phyloP scores from a whole-genome alignment of 371 early-diverging fungal genomes.

The Chytridiales sp. region DNA sequence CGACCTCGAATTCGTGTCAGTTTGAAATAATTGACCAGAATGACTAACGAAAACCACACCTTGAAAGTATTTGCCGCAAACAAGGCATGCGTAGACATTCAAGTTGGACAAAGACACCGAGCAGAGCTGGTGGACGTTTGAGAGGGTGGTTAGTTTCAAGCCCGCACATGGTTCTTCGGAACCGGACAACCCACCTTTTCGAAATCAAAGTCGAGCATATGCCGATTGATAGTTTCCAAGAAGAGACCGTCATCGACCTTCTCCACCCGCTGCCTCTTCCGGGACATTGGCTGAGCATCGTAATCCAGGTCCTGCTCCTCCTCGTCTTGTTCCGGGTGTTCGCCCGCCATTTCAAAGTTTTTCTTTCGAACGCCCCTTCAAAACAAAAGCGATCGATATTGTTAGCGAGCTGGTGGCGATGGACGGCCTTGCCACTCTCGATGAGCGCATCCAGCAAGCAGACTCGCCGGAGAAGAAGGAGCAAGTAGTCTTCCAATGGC shows the following conservation, averaged over 20 bases:
- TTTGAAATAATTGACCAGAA: neutral
- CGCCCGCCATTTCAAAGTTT: no score
- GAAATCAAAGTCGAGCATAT: conserved; percentile 95
- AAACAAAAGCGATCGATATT: no score
- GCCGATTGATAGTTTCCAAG: conserved; percentile 71
- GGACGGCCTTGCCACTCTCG: conserved; percentile 19
- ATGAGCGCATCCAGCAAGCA: conserved; percentile 54
- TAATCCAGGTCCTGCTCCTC: no score
- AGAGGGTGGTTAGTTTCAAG: no score
- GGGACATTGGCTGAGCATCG: no score
- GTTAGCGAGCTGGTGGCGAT: no score
- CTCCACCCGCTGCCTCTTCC: no score
- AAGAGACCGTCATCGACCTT: conserved; percentile 27
- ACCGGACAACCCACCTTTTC: no score
- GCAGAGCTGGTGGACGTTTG: no score
- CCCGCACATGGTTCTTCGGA: no score
- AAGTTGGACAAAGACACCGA: conserved; percentile 87
- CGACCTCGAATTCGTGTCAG: conserved; percentile 57
- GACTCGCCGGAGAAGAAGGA: conserved; percentile 74
- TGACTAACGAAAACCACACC: conserved; percentile 53
- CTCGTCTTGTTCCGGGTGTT: no score
- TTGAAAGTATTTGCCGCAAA: conserved; percentile 97
- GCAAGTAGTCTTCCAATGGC: conserved; percentile 75
- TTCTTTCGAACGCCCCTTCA: no score
- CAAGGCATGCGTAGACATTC: conserved; percentile 96